Evolutionary conservation across 2,329 filamentous ascomycete species (phyloP), one percentile per base, ranked within the genome.

Genomic region (Penicillium fuscoglaucum): DNA sequence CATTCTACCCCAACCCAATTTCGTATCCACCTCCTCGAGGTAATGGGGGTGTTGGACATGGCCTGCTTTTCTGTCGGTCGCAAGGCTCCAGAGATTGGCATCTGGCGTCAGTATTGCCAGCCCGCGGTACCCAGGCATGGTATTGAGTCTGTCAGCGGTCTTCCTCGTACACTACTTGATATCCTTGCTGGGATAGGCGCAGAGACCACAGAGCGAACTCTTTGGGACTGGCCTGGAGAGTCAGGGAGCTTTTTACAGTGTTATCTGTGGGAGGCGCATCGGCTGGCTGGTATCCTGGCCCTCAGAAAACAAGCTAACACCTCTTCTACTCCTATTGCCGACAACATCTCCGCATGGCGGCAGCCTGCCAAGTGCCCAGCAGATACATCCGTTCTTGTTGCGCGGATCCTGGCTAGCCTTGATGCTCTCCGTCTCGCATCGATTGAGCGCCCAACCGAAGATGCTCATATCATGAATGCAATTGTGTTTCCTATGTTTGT

Each of bases 1-100:
- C 43, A 52, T 26, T 12, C 39, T 13, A 51, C 53, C 3, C 53
- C 39, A 28, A 55, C 51, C 13, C 21, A 55, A 6, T 69, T 72
- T 19, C 66, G 67, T 0, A 58, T 56, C 0, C 69, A 72, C 19
- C 55, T 71, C 1, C 56, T 71, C 2, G 70, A 73, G 40, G 71
- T 71, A 4, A 70, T 73, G 70, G 70, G 71, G 0, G 60, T 72
- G 1, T 70, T 72, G 68, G 70, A 72, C 46, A 56, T 73, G 10
- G 65, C 66, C 0, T 67, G 65, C 2, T 67, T 71, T 33, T 53
- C 66, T 0, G 50, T 73, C 15, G 70, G 70, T 13, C 64, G 71
- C 1, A 66, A 66, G 13, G 63, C 52, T 1, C 60, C 68, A 8
- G 57, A 47, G 10, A 62, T 72, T 17, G 66, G 68, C 1, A 66